A percentile compares a stretch with the other conserved stretches of the same genome.
Conservation (phyloP, 495 filamentous ascomycete species). For the Penicillium psychrofluorescens region DNA sequence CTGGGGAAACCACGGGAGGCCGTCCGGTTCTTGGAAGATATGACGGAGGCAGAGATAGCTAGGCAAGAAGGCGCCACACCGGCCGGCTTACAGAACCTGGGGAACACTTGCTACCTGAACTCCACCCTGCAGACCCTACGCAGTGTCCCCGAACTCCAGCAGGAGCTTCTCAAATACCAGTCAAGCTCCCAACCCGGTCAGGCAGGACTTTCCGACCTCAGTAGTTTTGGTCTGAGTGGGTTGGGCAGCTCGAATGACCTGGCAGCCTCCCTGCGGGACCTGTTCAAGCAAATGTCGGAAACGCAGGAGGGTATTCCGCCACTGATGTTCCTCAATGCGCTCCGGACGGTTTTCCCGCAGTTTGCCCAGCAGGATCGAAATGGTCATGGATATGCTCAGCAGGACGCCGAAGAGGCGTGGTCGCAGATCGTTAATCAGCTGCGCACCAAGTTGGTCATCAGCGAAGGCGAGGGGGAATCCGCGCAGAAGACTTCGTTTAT, state of each 20-base stretch:
- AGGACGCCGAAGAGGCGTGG: slow-evolving; percentile 98
- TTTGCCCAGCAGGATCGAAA: slow-evolving; percentile 81
- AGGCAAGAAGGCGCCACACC: slow-evolving; percentile 75
- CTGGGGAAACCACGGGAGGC: slow-evolving; percentile 72
- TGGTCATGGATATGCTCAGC: slow-evolving; percentile 81
- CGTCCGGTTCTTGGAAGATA: slow-evolving; percentile 89
- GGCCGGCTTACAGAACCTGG: slow-evolving; percentile 84
- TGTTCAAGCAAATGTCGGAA: slow-evolving; percentile 89
- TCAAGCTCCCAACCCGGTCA: slow-evolving; percentile 27
- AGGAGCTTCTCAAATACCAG: slow-evolving; percentile 66
- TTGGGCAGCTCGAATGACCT: slow-evolving; percentile 61
- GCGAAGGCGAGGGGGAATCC: slow-evolving; percentile 39
- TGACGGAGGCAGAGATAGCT: slow-evolving; percentile 92
- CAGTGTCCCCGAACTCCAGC: slow-evolving; percentile 84
- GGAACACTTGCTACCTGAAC: slow-evolving; percentile 98
- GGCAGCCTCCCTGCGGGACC: slow-evolving; percentile 69
- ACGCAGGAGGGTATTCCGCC: slow-evolving; percentile 87
- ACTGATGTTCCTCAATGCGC: slow-evolving; percentile 73
- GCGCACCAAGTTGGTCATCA: slow-evolving; percentile 67
- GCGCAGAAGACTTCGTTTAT: slow-evolving; percentile 61
- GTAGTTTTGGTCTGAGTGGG: slow-evolving; percentile 53
- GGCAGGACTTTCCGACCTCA: slow-evolving; percentile 40
- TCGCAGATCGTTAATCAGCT: slow-evolving; percentile 90
- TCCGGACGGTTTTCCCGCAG: slow-evolving; percentile 81
- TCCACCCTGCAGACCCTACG: slow-evolving; percentile 86